Conservation (phyloP, 768 basidiomycete genomes). For the Lactarius tabidus region DNA sequence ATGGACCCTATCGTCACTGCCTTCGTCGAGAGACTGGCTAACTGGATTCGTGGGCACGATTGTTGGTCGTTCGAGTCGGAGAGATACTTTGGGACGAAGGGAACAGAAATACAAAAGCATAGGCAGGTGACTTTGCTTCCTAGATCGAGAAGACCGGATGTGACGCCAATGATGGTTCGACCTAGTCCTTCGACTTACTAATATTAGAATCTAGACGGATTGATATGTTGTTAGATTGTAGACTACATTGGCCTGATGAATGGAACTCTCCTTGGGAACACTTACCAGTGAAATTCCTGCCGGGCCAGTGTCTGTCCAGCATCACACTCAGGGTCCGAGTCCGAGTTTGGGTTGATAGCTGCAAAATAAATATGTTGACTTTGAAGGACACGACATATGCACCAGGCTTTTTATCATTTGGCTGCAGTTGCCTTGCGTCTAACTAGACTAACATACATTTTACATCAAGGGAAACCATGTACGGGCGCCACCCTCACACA, state of each 20-base stretch:
- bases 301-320: too few relatives aligned
- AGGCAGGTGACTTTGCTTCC: constrained; percentile 4
- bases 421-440: background rate
- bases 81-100: constrained; percentile 34
- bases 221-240: background rate
- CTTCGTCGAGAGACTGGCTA: constrained; percentile 39
- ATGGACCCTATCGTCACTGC: constrained; percentile 33
- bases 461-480: background rate
- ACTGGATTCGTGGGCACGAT: constrained; percentile 37
- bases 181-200: background rate
- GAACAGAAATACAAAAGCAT: constrained; percentile 27
- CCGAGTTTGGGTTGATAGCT: too few relatives aligned
- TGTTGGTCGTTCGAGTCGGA: constrained; percentile 37
- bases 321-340: too few relatives aligned
- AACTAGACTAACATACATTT: background rate
- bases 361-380: too few relatives aligned
- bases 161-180: constrained; percentile 19
- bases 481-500: background rate
- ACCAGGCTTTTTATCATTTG: background rate
- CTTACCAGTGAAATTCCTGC: background rate
- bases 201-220: background rate
- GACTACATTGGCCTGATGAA: background rate
- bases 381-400: too few relatives aligned
- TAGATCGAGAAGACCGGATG: background rate
- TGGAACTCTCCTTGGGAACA: background rate